Percentiles rank a stretch among this genome's conserved stretches.
Evolutionary conservation across 805 yeast genomes (phyloP).

Genomic region (Pichia eremophila): DNA sequence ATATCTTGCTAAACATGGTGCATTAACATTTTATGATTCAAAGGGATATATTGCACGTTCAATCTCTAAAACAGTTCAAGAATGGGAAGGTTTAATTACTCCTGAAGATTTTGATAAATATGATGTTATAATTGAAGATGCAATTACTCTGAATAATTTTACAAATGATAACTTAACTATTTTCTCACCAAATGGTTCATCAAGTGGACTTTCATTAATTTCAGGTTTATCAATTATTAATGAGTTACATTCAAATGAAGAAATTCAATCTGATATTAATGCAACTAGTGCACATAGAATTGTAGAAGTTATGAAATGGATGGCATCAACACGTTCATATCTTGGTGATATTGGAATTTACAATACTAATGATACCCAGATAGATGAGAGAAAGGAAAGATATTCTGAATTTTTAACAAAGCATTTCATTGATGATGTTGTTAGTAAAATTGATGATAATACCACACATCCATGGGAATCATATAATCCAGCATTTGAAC

Average conservation of each 20-base stretch:
- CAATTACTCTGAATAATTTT: constrained; percentile 32
- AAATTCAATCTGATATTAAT: constrained; percentile 31
- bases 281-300: constrained; percentile 52
- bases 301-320: constrained; percentile 89
- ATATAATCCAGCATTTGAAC: constrained; percentile 72
- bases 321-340: constrained; percentile 77
- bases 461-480: constrained; percentile 59
- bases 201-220: constrained; percentile 44
- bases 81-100: constrained; percentile 59
- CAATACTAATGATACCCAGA: constrained; percentile 17
- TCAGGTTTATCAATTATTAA: constrained; percentile 50
- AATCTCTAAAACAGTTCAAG: constrained; percentile 40
- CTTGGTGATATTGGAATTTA: constrained; percentile 54
- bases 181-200: constrained; percentile 59
- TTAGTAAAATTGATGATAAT: constrained; percentile 41
- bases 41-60: constrained; percentile 60
- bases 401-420: constrained; percentile 36
- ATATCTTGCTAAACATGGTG: constrained; percentile 66
- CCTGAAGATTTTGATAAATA: constrained; percentile 61
- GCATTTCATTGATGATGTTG: constrained; percentile 51
- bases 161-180: constrained; percentile 25
- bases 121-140: constrained; percentile 37
- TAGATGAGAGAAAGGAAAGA: constrained; percentile 25
- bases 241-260: constrained; percentile 18
- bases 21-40: constrained; percentile 77